Evolutionary conservation across 768 basidiomycete species (phyloP).

Genomic region (Tylopilus rubrobrunneus): DNA sequence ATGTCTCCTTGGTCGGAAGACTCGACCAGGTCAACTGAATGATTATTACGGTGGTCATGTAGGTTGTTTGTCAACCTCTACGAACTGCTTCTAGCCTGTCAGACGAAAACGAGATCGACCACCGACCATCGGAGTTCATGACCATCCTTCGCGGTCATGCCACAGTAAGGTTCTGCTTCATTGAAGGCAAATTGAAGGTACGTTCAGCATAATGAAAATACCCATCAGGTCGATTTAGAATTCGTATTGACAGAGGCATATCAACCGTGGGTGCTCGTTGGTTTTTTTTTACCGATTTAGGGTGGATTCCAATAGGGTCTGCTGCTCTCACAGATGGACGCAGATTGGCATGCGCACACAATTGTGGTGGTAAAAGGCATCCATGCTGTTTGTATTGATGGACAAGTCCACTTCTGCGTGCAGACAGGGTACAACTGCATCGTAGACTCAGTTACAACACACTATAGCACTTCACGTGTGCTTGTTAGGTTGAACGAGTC

Average conservation of each 20-base stretch:
- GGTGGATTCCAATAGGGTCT: conserved; percentile 4
- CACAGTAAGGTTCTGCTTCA: neutral
- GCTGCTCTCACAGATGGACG: conserved; percentile 9
- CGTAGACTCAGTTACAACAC: neutral
- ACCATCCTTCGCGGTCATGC: neutral
- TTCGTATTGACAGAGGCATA: conserved; percentile 4
- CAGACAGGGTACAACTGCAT: neutral
- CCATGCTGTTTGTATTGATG: neutral
- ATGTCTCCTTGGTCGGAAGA: neutral
- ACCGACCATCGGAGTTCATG: conserved; percentile 10
- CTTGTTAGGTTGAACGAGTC: conserved; percentile 7
- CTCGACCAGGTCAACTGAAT: neutral
- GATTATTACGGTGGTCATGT: conserved; percentile 1
- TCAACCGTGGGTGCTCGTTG: conserved; percentile 6
- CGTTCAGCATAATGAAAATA: neutral
- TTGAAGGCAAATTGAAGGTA: no score
- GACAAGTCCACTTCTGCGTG: neutral
- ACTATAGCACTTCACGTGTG: neutral
- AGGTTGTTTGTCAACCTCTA: neutral
- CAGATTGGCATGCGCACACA: neutral
- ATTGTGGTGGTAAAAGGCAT: conserved; percentile 1
- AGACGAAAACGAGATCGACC: conserved; percentile 2
- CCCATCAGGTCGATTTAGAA: conserved; percentile 1
- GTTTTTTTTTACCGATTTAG: conserved; percentile 18
- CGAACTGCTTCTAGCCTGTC: neutral